phyloP scores from a whole-genome alignment of 1,284 basidiomycete genomes.

The Ustilago crameri region DNA sequence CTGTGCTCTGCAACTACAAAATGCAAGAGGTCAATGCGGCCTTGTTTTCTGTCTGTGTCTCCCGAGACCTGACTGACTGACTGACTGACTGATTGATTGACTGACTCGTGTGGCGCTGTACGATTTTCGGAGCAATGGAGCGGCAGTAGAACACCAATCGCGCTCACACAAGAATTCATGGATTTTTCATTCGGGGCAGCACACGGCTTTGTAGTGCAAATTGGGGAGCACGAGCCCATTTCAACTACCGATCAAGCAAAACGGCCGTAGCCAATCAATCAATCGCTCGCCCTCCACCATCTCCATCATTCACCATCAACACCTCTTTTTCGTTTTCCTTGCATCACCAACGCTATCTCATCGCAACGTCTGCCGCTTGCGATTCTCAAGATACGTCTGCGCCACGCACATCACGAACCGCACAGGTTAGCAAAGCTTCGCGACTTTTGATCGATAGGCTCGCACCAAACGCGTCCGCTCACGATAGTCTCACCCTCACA shows the following conservation, averaged over 20 bases:
- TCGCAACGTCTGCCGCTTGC: too few species aligned
- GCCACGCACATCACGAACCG: too few species aligned
- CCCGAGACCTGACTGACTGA: background rate
- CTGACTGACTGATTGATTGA: background rate
- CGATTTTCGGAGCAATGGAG: background rate
- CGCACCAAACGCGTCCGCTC: background rate
- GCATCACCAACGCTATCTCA: background rate
- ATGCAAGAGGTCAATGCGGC: background rate
- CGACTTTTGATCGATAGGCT: background rate
- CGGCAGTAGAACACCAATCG: too few species aligned
- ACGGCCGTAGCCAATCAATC: constrained; percentile 1
- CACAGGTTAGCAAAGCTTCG: too few species aligned
- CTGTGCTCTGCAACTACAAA: too few species aligned
- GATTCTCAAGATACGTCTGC: too few species aligned
- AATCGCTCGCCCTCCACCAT: constrained; percentile 3
- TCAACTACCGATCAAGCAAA: constrained; percentile 4
- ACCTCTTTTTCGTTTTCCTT: background rate
- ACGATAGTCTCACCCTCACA: background rate
- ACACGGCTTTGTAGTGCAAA: background rate
- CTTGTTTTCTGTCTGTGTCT: background rate
- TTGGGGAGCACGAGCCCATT: background rate
- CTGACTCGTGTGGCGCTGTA: background rate
- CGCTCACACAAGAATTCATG: background rate
- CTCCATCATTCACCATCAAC: constrained; percentile 2
- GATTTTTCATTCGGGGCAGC: background rate